phyloP scores from a whole-genome alignment of 306 rosid genomes.

The Pueraria montana region DNA sequence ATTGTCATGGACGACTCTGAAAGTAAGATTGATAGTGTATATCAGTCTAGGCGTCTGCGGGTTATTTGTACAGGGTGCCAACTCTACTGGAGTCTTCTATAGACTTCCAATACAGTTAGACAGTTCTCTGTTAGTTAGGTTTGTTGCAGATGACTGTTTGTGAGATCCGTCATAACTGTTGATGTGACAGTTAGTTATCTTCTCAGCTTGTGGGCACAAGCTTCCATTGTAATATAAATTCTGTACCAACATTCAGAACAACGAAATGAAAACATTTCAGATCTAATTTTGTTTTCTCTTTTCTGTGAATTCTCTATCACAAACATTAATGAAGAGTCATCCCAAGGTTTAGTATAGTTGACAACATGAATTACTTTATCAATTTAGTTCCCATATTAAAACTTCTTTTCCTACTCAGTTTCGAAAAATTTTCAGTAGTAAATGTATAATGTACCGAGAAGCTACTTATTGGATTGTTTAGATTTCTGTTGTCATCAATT shows the following conservation, averaged over 20 bases:
- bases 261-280: not conserved
- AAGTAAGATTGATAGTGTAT: not conserved
- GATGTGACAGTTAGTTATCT: not conserved
- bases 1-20: not conserved
- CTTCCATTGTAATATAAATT: not conserved
- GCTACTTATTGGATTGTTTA: constrained; percentile 12
- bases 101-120: not conserved
- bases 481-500: not conserved
- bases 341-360: not conserved
- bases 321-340: not conserved
- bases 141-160: not conserved
- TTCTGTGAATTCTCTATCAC: not conserved
- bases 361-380: constrained; percentile 1
- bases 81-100: not conserved
- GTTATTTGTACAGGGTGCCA: not conserved
- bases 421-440: not conserved
- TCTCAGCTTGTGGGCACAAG: not conserved
- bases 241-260: not conserved
- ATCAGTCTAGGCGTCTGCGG: not conserved
- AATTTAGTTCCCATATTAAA: not conserved
- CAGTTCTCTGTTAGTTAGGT: not conserved
- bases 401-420: constrained; percentile 1
- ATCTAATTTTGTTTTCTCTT: not conserved
- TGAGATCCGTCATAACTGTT: not conserved
- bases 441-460: not conserved